These are phyloP conservation scores for Paracoccidioides brasiliensis DNA, from an alignment of 2,329 filamentous ascomycete species.

Conservation along the genomic window DNA sequence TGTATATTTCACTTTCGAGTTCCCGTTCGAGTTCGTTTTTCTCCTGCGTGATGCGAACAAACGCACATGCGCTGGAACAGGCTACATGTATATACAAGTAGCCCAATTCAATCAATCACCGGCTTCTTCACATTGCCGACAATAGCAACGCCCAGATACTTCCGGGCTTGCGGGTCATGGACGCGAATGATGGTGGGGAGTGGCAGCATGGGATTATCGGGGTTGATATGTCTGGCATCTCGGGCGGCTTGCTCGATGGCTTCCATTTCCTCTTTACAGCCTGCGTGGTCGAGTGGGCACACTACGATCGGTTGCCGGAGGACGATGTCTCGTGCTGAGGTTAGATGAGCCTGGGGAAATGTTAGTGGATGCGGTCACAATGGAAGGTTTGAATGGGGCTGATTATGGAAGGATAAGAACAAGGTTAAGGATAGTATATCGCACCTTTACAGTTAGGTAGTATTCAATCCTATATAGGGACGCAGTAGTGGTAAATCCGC, in stretches of 20 bases:
- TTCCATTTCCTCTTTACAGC: constrained; percentile 97
- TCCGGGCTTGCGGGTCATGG: constrained; percentile 53
- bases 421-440: constrained; percentile 3
- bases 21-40: too few species aligned
- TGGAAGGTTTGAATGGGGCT: constrained; percentile 3
- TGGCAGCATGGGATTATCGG: constrained; percentile 85
- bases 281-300: constrained; percentile 86
- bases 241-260: constrained; percentile 92
- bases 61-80: too few species aligned
- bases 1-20: too few species aligned
- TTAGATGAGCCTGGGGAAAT: constrained; percentile 61
- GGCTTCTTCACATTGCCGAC: constrained; percentile 50
- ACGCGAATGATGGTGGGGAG: constrained; percentile 69
- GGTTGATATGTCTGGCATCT: constrained; percentile 76
- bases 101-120: constrained; percentile 44
- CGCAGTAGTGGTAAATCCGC: constrained; percentile 84
- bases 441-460: constrained; percentile 84
- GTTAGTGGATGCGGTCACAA: neutral
- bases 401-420: too few species aligned
- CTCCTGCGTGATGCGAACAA: too few species aligned
- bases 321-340: constrained; percentile 73
- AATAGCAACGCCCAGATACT: constrained; percentile 48
- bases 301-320: constrained; percentile 90
- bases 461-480: constrained; percentile 98
- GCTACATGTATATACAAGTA: neutral